Percentiles rank a stretch among this genome's conserved stretches.
phyloP scores from a whole-genome alignment of 768 basidiomycete species.

The Collybia sordida region DNA sequence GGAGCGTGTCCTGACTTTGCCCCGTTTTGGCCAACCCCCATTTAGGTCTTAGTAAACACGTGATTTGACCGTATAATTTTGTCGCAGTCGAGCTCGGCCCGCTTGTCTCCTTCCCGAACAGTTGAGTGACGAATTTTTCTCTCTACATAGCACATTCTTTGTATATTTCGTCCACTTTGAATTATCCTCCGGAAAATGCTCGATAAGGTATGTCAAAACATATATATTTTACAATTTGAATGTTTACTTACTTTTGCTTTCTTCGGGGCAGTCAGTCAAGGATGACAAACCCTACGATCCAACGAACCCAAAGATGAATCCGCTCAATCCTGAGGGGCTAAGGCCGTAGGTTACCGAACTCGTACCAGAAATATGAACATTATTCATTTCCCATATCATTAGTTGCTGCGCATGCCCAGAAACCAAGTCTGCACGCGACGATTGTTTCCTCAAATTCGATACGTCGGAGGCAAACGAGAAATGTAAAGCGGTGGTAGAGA shows the following conservation, averaged over 20 bases:
- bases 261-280: conserved; percentile 48
- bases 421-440: conserved; percentile 89
- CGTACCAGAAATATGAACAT: background rate
- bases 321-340: conserved; percentile 89
- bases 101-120: too few relatives aligned
- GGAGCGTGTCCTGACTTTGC: too few relatives aligned
- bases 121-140: too few relatives aligned
- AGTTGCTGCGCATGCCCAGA: conserved; percentile 97
- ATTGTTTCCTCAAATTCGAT: conserved; percentile 85
- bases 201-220: conserved; percentile 29
- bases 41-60: too few relatives aligned
- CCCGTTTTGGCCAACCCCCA: too few relatives aligned
- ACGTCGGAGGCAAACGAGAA: conserved; percentile 65
- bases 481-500: conserved; percentile 78
- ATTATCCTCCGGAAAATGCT: conserved; percentile 32
- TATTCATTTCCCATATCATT: background rate
- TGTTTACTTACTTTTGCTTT: conserved; percentile 32
- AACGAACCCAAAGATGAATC: conserved; percentile 79
- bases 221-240: background rate
- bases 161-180: too few relatives aligned
- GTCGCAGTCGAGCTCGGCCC: too few relatives aligned
- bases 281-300: conserved; percentile 58
- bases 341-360: conserved; percentile 72
- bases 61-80: too few relatives aligned
- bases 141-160: too few relatives aligned